Conservation (phyloP, 73 alveolate species). For the Urostyla sp. region DNA sequence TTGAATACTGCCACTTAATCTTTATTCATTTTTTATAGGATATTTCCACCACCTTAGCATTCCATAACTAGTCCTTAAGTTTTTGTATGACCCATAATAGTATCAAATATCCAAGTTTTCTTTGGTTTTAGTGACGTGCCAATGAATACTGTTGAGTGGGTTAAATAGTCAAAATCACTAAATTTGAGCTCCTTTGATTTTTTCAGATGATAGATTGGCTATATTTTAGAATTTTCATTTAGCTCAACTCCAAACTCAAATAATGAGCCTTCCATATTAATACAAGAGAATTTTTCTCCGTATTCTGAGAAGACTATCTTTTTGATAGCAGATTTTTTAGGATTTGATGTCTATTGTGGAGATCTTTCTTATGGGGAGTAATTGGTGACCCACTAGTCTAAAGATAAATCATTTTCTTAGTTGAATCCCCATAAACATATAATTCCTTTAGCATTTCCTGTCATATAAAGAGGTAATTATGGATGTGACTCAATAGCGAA, state of each 20-base stretch:
- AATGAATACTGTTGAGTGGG: constrained; percentile 62
- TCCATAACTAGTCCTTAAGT: constrained; percentile 31
- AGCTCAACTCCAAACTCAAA: constrained; percentile 54
- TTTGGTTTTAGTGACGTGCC: constrained; percentile 41
- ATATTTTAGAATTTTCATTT: not conserved
- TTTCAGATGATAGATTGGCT: constrained; percentile 41
- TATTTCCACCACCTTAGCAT: constrained; percentile 54
- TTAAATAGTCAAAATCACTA: constrained; percentile 55
- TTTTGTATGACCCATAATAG: constrained; percentile 33
- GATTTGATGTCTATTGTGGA: not conserved
- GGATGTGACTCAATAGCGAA: constrained; percentile 67
- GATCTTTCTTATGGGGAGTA: not conserved
- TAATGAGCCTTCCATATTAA: constrained; percentile 56
- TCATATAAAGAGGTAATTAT: constrained; percentile 63
- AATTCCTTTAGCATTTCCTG: constrained; percentile 62
- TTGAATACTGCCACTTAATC: constrained; percentile 19
- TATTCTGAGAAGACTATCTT: constrained; percentile 52
- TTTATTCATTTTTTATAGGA: constrained; percentile 20
- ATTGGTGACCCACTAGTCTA: constrained; percentile 39
- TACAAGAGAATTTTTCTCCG: constrained; percentile 64
- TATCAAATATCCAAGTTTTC: constrained; percentile 52
- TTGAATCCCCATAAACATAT: constrained; percentile 44
- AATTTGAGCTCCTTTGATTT: constrained; percentile 38
- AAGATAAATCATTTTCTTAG: constrained; percentile 24
- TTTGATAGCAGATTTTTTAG: constrained; percentile 52